Conservation (phyloP, 441 rosid genomes). For the Capsella rubella region DNA sequence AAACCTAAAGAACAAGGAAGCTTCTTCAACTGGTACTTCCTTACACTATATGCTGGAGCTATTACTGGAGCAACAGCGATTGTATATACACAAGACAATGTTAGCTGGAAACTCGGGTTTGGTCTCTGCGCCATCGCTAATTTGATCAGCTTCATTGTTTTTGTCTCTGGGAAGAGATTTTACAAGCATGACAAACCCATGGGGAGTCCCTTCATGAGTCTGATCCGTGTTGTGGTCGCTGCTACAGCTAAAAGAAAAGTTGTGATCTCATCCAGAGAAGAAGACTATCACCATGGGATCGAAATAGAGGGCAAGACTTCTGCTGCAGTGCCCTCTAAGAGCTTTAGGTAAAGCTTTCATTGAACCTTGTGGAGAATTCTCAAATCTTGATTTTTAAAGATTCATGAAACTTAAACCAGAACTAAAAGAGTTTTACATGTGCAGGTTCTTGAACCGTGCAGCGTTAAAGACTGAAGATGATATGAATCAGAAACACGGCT, state of each 20-base stretch:
- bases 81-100: constrained; percentile 48
- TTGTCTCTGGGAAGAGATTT: background rate
- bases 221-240: background rate
- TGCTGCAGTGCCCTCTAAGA: background rate
- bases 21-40: constrained; percentile 52
- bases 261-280: background rate
- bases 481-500: background rate
- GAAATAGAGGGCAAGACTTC: background rate
- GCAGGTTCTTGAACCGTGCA: constrained; percentile 56
- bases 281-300: background rate
- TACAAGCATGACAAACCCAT: background rate
- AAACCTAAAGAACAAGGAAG: constrained; percentile 25
- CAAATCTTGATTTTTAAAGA: no score
- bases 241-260: background rate
- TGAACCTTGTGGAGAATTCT: no score
- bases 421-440: background rate
- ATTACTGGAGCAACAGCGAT: constrained; percentile 34
- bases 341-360: background rate
- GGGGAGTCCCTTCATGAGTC: background rate
- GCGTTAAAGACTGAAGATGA: constrained; percentile 45
- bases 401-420: background rate
- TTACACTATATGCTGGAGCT: constrained; percentile 21
- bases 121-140: background rate
- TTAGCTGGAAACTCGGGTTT: constrained; percentile 44
- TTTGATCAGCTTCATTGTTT: background rate